Evolutionary conservation across 495 filamentous ascomycete genomes (phyloP), one percentile per base, ranked within the genome.

Genomic region (Xylaria grammica): DNA sequence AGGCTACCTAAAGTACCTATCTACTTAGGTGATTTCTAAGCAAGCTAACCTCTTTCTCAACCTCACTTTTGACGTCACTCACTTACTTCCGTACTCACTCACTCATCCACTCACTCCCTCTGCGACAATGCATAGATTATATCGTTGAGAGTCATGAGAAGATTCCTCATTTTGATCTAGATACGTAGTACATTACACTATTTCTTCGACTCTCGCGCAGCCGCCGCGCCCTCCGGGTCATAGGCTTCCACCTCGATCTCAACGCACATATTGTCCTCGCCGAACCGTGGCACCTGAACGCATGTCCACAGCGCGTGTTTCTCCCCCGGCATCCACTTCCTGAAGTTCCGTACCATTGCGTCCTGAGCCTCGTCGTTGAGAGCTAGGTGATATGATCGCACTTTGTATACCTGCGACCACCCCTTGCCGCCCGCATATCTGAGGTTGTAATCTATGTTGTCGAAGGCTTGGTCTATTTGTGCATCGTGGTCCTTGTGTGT

Each of bases 181-280:
- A n/a, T n/a, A n/a, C n/a, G n/a, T n/a, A n/a, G n/a, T n/a, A n/a
- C n/a, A n/a, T n/a, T n/a, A n/a, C n/a, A n/a, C n/a, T n/a, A n/a
- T n/a, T n/a, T n/a, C n/a, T n/a, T n/a, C n/a, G n/a, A n/a, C n/a
- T n/a, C n/a, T n/a, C n/a, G n/a, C n/a, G n/a, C n/a, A n/a, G n/a
- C n/a, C n/a, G n/a, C n/a, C 27, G 67, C 69, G 27, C 68, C 71
- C 53, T 26, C 19, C 1, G 53, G 53, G 19, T 71, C 64, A 46
- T 66, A 60, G n/a, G 84, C 82, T 49, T 74, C 73, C 46, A 85
- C 85, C 68, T 88, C 86, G 67, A 87, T 82, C 71, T 86, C 84
- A 30, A 85, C 78, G n/a, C 77, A 65, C 84, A 86, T 86, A 65
- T 70, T 76, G 60, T 77, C 77, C 48, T 78, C 63, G 6, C 71